These are phyloP conservation scores for Lepidium africanum DNA, from an alignment of 345 rosid species.

Conservation along the genomic window DNA sequence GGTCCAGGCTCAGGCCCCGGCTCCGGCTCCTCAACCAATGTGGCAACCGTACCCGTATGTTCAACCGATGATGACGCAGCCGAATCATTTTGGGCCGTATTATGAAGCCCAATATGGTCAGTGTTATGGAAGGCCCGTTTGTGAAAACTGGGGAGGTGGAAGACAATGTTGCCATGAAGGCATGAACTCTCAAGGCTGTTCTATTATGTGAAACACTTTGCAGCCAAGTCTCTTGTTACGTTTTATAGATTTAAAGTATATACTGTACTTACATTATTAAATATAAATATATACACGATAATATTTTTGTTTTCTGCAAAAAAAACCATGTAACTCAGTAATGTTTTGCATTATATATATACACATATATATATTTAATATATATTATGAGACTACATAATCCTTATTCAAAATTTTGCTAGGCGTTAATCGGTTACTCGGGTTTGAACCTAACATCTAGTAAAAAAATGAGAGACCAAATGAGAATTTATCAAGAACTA, in stretches of 20 bases:
- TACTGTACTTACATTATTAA: no score
- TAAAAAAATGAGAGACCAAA: no score
- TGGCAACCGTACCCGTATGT: not conserved
- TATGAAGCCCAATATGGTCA: constrained; percentile 12
- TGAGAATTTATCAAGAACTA: no score
- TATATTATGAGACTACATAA: no score
- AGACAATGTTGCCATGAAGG: constrained; percentile 8
- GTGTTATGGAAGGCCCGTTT: constrained; percentile 43
- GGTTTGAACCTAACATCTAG: no score
- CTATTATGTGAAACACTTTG: constrained; percentile 33
- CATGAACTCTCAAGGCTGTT: constrained; percentile 34
- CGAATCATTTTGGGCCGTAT: constrained; percentile 27
- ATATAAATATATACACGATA: not conserved
- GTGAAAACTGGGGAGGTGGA: constrained; percentile 45
- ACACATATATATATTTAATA: no score
- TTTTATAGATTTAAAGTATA: not conserved
- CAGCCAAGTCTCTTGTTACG: not conserved
- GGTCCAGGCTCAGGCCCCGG: not conserved
- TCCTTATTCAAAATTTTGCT: no score
- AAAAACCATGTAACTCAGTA: no score
- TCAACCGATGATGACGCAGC: not conserved
- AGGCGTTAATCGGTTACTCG: no score
- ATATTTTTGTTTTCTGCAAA: not conserved
- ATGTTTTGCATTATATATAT: no score
- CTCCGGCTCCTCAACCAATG: not conserved